Evolutionary conservation across 163 green algal genomes (phyloP), one percentile per base, ranked within the genome.

Genomic region (Chlorella variabilis): DNA sequence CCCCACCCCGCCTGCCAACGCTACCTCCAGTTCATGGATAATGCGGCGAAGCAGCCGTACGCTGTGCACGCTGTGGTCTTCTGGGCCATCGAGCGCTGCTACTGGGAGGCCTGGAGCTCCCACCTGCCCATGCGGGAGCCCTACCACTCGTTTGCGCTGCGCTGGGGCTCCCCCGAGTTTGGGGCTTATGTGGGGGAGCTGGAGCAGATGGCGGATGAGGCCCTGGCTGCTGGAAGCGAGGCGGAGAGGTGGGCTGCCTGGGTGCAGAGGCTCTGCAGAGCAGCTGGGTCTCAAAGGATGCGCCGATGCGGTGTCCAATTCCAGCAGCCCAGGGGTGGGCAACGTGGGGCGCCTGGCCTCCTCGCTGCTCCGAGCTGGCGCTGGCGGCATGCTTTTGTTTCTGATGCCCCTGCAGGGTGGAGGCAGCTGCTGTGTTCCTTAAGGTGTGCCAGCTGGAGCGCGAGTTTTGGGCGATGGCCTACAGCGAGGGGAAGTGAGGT

Each of bases 391-490:
- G n/a, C n/a, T n/a, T n/a, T n/a, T n/a, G n/a, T n/a, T n/a, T n/a
- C n/a, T n/a, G n/a, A n/a, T n/a, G n/a, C n/a, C n/a, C n/a, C n/a
- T 76, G 75, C 76, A 82, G 76, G 76, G 59, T 45, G 9, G 33
- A 82, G 62, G 76, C 76, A 3, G 76, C 73, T 20, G n/a, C 48
- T 3, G 13, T 63, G 13, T 82, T 85, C 38, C 20, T 42, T 23
- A 15, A 77, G 31, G 65, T 82, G 17, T 77, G 59, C 23, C 6
- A 42, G 20, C 81, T 85, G 41, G 81, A 85, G 38, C 17, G 21
- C 9, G 71, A 71, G 15, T 85, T 85, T 25, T 85, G 81, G 81
- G 39, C 48, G 31, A 82, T 82, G 73, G 81, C 76, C 15, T 82
- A 42, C 65, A 54, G 38, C 65, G 23, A 54, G 45, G 45, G 45